phyloP scores from a whole-genome alignment of 176 grass and related monocot species.

The Otatea glauca region DNA sequence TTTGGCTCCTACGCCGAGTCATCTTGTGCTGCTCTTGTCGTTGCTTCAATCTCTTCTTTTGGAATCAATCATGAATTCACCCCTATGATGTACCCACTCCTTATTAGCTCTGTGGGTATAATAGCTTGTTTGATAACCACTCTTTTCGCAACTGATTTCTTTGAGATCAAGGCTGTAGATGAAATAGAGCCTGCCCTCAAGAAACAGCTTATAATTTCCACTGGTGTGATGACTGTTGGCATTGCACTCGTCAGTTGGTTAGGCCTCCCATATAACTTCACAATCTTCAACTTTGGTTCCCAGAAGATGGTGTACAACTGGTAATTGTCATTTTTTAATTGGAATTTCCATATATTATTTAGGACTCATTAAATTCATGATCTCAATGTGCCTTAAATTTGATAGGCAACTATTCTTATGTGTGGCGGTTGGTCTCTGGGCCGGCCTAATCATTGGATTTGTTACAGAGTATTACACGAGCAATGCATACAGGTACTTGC shows the following conservation, averaged over 20 bases:
- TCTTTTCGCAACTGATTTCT: conserved; percentile 88
- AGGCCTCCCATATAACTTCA: conserved; percentile 83
- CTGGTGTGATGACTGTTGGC: conserved; percentile 78
- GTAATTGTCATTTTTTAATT: conserved; percentile 47
- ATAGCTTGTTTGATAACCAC: conserved; percentile 91
- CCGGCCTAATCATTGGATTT: conserved; percentile 87
- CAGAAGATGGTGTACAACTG: conserved; percentile 93
- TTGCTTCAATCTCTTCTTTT: conserved; percentile 95
- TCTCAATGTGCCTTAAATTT: conserved; percentile 41
- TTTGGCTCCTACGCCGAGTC: conserved; percentile 96
- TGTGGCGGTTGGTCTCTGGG: conserved; percentile 91
- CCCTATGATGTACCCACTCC: conserved; percentile 81
- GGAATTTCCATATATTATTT: conserved; percentile 5
- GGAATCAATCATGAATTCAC: conserved; percentile 87
- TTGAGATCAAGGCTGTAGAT: conserved; percentile 82
- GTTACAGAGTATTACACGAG: conserved; percentile 95
- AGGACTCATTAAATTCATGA: background rate
- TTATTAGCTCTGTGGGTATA: conserved; percentile 89
- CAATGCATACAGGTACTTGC: conserved; percentile 82
- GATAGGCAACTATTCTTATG: conserved; percentile 86
- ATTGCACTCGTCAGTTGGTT: conserved; percentile 92
- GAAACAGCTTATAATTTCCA: conserved; percentile 81
- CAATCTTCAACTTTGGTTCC: conserved; percentile 92
- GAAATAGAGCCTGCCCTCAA: conserved; percentile 88
- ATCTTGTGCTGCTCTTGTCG: conserved; percentile 87